Evolutionary conservation across 768 basidiomycete species (phyloP).

Genomic region (Holtermannia corniformis): DNA sequence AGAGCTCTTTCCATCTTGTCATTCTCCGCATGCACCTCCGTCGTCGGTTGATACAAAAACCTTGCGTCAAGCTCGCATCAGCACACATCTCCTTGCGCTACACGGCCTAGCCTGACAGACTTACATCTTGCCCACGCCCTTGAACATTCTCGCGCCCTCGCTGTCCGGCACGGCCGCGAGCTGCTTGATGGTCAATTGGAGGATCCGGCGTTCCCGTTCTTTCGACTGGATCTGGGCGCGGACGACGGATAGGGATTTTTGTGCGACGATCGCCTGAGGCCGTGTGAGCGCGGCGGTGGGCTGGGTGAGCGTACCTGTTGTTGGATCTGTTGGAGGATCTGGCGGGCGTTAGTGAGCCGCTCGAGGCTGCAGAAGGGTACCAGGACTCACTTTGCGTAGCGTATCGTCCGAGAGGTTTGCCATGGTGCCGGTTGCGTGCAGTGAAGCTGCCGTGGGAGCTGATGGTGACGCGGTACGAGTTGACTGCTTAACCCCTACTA

Average conservation of each 20-base stretch:
- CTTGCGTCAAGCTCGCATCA: constrained; percentile 42
- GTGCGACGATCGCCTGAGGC: constrained; percentile 60
- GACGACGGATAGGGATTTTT: constrained; percentile 62
- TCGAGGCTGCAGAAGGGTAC: neutral
- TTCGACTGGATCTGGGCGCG: constrained; percentile 67
- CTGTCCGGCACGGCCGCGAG: constrained; percentile 53
- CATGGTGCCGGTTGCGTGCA: constrained; percentile 43
- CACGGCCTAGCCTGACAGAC: constrained; percentile 20
- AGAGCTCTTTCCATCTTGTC: constrained; percentile 71
- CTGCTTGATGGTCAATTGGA: constrained; percentile 81
- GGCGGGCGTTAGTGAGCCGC: constrained; percentile 9
- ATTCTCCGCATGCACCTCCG: constrained; percentile 66
- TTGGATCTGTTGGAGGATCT: constrained; percentile 91
- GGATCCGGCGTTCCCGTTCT: constrained; percentile 78
- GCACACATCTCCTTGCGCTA: neutral
- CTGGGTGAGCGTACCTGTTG: constrained; percentile 48
- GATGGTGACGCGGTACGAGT: too few relatives aligned
- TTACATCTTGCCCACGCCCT: constrained; percentile 93
- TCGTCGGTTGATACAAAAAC: constrained; percentile 81
- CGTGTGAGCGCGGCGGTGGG: neutral
- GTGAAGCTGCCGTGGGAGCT: too few relatives aligned
- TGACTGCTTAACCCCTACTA: too few relatives aligned
- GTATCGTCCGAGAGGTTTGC: constrained; percentile 68
- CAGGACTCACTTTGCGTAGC: constrained; percentile 55
- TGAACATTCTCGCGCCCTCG: constrained; percentile 73